A percentile compares a stretch with the other conserved stretches of the same genome.
These are phyloP conservation scores for Blastomyces emzantsi DNA, from an alignment of 2,329 filamentous ascomycete genomes.

Conservation along the genomic window DNA sequence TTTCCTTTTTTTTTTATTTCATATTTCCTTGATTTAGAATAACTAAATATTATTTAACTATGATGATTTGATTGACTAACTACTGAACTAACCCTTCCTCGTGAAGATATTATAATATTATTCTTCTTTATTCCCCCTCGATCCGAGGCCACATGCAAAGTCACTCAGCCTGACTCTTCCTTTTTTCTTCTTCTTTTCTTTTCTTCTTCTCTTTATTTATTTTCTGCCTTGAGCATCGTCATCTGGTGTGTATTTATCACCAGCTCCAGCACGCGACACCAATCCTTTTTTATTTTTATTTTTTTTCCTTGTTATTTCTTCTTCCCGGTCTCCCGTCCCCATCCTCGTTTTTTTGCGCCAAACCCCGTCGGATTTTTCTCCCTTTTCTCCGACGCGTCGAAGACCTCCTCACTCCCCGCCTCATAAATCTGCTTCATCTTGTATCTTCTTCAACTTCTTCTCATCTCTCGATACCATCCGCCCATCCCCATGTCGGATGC, in stretches of 20 bases:
- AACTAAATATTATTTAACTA: no score
- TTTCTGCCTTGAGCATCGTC: background rate
- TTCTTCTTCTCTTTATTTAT: background rate
- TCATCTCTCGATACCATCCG: background rate
- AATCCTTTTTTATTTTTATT: background rate
- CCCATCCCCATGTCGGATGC: constrained; percentile 8
- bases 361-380: background rate
- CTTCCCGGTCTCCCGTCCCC: background rate
- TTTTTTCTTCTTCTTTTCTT: background rate
- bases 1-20: no score
- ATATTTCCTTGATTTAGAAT: background rate
- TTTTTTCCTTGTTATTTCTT: background rate
- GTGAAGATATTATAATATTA: no score
- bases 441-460: background rate
- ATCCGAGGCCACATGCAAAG: background rate
- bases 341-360: background rate
- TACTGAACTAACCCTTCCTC: no score
- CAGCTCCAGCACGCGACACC: background rate
- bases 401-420: no score
- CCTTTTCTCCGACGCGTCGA: background rate
- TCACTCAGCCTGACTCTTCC: background rate
- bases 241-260: background rate
- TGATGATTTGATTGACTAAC: no score
- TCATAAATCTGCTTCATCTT: no score
- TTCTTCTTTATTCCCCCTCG: background rate